These are phyloP conservation scores for Aristolochia contorta DNA, from an alignment of 164 flowering plant species.

Conservation along the genomic window DNA sequence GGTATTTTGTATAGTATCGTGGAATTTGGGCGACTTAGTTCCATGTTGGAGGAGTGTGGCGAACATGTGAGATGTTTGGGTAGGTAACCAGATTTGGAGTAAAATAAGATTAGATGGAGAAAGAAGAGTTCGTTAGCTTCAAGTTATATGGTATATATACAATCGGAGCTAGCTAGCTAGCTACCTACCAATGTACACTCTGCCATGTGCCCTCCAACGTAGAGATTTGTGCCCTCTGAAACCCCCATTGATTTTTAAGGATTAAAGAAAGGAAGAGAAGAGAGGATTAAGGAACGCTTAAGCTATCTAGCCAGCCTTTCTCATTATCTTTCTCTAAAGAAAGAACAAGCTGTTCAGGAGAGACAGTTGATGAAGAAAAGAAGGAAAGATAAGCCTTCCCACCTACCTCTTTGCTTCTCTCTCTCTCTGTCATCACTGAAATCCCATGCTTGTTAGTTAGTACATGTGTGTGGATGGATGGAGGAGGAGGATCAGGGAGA, in stretches of 20 bases:
- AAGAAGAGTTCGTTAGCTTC: background rate
- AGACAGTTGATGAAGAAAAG: background rate
- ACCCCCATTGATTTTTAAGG: no score
- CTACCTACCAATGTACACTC: no score
- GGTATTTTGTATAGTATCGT: background rate
- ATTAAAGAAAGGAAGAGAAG: no score
- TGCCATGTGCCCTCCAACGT: background rate
- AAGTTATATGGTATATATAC: background rate
- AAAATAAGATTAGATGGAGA: background rate
- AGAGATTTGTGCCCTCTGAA: background rate
- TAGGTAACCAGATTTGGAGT: background rate
- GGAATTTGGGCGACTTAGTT: constrained; percentile 3
- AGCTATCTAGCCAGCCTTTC: no score
- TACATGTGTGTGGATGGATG: background rate
- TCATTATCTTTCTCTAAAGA: background rate
- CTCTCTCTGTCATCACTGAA: background rate
- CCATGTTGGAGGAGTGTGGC: constrained; percentile 1
- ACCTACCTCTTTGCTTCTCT: background rate
- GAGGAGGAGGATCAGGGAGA: no score
- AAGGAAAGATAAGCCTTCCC: background rate
- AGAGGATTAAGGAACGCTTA: no score
- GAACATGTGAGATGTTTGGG: constrained; percentile 7
- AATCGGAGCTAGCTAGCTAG: no score
- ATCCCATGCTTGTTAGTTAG: constrained; percentile 5
- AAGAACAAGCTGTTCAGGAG: background rate